A percentile compares a stretch with the other conserved stretches of the same genome.
phyloP scores from a whole-genome alignment of 495 filamentous ascomycete genomes.

The Hypoxylon rickii region DNA sequence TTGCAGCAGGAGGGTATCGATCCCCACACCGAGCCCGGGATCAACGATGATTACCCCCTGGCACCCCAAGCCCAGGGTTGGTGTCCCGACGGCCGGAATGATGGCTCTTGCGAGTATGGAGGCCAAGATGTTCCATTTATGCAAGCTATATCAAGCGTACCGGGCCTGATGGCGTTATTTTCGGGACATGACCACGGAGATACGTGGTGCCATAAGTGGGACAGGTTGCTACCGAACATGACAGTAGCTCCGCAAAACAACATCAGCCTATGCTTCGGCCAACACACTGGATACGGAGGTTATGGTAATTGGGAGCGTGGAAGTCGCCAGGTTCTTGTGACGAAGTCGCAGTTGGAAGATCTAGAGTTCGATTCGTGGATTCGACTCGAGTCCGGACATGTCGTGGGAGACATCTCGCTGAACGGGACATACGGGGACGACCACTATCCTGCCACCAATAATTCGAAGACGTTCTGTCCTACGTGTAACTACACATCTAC shows the following conservation, averaged over 20 bases:
- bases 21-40: constrained; percentile 58
- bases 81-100: constrained; percentile 49
- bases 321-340: constrained; percentile 60
- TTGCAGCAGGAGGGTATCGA: constrained; percentile 52
- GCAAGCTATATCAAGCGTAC: constrained; percentile 59
- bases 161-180: constrained; percentile 65
- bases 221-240: constrained; percentile 38
- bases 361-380: constrained; percentile 65
- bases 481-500: constrained; percentile 28
- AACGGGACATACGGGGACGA: constrained; percentile 73
- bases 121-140: constrained; percentile 69
- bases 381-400: constrained; percentile 63
- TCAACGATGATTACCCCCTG: constrained; percentile 66
- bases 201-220: constrained; percentile 64
- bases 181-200: constrained; percentile 74
- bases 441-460: constrained; percentile 52
- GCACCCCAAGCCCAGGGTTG: constrained; percentile 57
- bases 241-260: constrained; percentile 37
- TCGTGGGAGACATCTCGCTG: constrained; percentile 61
- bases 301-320: constrained; percentile 70
- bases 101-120: constrained; percentile 47
- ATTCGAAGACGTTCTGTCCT: constrained; percentile 42
- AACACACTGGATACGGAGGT: constrained; percentile 72
- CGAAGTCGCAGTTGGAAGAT: constrained; percentile 40
- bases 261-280: constrained; percentile 67